Conservation (phyloP, 352 stramenopile genomes). For the Globisporangium yorkense region DNA sequence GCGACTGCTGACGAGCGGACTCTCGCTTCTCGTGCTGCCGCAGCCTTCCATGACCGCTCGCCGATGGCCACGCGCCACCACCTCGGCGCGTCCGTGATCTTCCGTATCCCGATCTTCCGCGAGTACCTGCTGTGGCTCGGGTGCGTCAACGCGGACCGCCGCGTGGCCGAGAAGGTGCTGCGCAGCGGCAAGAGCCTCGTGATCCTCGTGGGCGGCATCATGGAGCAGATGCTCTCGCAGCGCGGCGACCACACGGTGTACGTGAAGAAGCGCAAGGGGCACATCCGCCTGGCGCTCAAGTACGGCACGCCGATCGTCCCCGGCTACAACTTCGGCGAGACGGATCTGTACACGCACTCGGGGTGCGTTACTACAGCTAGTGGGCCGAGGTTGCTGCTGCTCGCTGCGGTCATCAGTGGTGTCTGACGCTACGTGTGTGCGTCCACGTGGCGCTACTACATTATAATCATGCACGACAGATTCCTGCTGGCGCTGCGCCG, state of each 20-base stretch:
- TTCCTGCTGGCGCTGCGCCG: constrained; percentile 65
- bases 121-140: constrained; percentile 76
- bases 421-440: constrained; percentile 3
- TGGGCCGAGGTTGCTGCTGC: neutral
- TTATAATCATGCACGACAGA: constrained; percentile 10
- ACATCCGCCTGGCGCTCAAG: constrained; percentile 70
- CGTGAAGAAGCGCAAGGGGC: constrained; percentile 78
- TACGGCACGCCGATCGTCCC: constrained; percentile 73
- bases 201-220: constrained; percentile 75
- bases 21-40: neutral
- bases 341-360: constrained; percentile 77
- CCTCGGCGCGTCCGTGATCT: constrained; percentile 70
- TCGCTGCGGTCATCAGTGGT: too few species aligned
- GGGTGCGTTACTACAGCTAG: constrained; percentile 20
- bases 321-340: constrained; percentile 79
- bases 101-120: constrained; percentile 68
- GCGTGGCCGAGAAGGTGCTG: constrained; percentile 57
- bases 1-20: constrained; percentile 3
- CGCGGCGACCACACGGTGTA: constrained; percentile 70
- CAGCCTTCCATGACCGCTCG: constrained; percentile 68
- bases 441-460: neutral
- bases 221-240: constrained; percentile 80
- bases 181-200: constrained; percentile 66
- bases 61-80: constrained; percentile 56
- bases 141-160: constrained; percentile 64